Base-by-base conservation (phyloP, 1,139 yeast species). In the Petasospora rhodanensis region DNA sequence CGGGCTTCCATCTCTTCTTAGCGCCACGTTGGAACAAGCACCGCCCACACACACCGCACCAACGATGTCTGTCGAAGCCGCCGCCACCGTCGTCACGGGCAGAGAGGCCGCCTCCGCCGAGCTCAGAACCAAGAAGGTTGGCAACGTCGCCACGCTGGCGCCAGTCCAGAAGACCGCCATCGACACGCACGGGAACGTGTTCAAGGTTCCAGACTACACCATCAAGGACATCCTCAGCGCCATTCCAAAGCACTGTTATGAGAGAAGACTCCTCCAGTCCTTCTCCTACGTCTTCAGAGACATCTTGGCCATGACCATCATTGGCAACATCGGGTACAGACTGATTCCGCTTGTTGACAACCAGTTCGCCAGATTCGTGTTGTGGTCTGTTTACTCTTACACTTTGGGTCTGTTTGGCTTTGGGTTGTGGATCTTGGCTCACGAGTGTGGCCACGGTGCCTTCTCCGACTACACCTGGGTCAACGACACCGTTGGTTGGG, bases 371-470 rank as follows among this genome's bases (percentile, higher is more conserved):
- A 68, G 91, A 50, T 69, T 71, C 41, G 59, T 61, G 7, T 70
- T 73, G 33, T 84, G 93, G 89, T 50, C 67, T 29, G 60, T 55
- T 22, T 79, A 79, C 57, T 70, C 75, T 18, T 55, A 68, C 39
- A 58, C 64, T 27, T 75, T 76, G 49, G 85, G 93, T 30, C 65
- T 82, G 46, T 70, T 79, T 51, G 83, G 84, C 20, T 79, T 85
- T 42, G 95, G 94, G 22, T 54, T 80, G 46, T 84, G 95, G 95
- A 80, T 84, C 43, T 61, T 84, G 58, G 94, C 94, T 40, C 95
- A 84, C 61, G 95, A 84, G 62, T 84, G 95, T 65, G 95, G 95
- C 34, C 95, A 84, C 60, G 81, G 78, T 38, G 94, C 94, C 19
- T 84, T 84, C 54, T 74, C 84, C 17, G 86, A 82, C 51, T 78